Evolutionary conservation across 257 asterid genomes (phyloP).

Genomic region (Solanum chiquidenum): DNA sequence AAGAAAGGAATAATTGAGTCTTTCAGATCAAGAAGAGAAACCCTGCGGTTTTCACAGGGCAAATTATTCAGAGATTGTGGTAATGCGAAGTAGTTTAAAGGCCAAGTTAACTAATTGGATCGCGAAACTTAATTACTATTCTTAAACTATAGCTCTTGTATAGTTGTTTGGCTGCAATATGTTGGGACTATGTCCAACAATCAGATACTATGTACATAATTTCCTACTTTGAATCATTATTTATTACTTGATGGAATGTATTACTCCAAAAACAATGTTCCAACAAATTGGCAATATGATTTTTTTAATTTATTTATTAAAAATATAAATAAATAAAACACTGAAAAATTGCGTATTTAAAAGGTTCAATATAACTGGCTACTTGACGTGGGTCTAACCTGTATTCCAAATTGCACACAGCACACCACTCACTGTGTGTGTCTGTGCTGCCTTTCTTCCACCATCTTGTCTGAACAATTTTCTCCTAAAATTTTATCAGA

Average conservation of each 20-base stretch:
- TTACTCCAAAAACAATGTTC: background rate
- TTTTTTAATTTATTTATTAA: background rate
- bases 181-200: background rate
- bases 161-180: background rate
- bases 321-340: background rate
- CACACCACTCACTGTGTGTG: background rate
- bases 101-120: accelerated
- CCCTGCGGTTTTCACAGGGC: accelerated
- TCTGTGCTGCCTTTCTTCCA: background rate
- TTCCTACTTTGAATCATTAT: background rate
- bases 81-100: too few species aligned
- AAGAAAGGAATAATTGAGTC: background rate
- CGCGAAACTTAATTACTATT: background rate
- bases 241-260: background rate
- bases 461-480: background rate
- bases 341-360: background rate
- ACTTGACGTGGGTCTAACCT: background rate
- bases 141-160: too few species aligned
- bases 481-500: background rate
- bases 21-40: background rate
- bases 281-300: background rate
- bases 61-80: too few species aligned
- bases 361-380: background rate
- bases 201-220: background rate
- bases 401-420: background rate